phyloP scores from a whole-genome alignment of 1,284 basidiomycete genomes.

The Hemileia vastatrix region DNA sequence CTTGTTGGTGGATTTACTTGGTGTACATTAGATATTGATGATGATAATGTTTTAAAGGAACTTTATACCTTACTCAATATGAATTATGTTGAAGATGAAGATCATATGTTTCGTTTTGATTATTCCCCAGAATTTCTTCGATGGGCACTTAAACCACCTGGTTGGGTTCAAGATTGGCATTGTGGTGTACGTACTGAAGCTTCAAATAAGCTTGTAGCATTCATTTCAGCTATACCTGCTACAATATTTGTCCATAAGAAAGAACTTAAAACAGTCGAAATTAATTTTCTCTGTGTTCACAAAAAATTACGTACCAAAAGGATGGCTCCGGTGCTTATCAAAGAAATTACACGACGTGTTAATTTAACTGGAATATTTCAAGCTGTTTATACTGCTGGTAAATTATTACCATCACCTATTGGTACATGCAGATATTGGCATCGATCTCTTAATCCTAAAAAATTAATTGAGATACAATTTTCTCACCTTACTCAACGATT shows the following conservation, averaged over 20 bases:
- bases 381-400: constrained; percentile 90
- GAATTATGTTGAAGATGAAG: constrained; percentile 95
- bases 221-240: constrained; percentile 87
- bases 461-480: constrained; percentile 85
- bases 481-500: constrained; percentile 68
- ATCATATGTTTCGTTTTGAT: constrained; percentile 88
- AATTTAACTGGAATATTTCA: constrained; percentile 86
- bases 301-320: constrained; percentile 95
- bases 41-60: constrained; percentile 58
- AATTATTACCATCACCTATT: constrained; percentile 79
- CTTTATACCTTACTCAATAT: constrained; percentile 81
- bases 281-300: constrained; percentile 97
- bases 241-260: constrained; percentile 65
- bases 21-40: constrained; percentile 69
- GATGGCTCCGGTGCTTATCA: constrained; percentile 90
- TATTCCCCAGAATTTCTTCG: constrained; percentile 89
- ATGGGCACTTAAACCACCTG: constrained; percentile 92
- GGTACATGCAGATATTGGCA: constrained; percentile 84
- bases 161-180: constrained; percentile 87
- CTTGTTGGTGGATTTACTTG: constrained; percentile 90
- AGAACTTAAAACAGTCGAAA: constrained; percentile 69
- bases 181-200: constrained; percentile 81
- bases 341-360: constrained; percentile 89
- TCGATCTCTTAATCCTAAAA: constrained; percentile 78
- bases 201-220: constrained; percentile 85